Evolutionary conservation across 106 monocot species (phyloP), one percentile per base, ranked within the genome.

Genomic region (Agapanthus africanus): DNA sequence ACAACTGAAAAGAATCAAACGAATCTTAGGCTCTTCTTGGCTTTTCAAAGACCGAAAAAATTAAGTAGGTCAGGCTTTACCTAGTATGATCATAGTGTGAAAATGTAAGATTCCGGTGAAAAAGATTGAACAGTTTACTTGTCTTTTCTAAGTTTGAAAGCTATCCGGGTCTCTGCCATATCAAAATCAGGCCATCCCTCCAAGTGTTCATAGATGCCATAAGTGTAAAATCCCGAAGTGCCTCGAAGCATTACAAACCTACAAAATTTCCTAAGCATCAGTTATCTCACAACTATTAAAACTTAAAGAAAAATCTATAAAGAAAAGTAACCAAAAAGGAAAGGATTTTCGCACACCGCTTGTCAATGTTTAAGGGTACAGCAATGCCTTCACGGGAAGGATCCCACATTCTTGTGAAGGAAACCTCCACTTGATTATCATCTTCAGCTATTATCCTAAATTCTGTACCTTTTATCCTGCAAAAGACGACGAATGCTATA

Each of bases 301-400:
- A 18, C 5, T 6, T 14, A 16, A 46, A 46, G 15, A 21, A 62
- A n/a, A 4, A 64, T 37, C 22, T 46, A 46, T 2, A 2, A 50
- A 1, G 1, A 50, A 50, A 21, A n/a, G 2, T 21, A 10, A 57
- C 1, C 19, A 13, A 30, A 57, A 28, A 27, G 52, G 23, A 54
- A 25, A 30, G 56, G 16, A 10, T 11, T 57, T 30, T 31, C n/a
- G n/a, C n/a, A n/a, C 37, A 90, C 90, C 90, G 80, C 66, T 86
- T 90, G 47, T 90, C 90, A 44, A 90, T 90, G 71, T 90, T 90
- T 37, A 90, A 76, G 18, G 90, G 90, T 14, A 87, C 87, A 37
- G 38, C 9, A 26, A 40, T 75, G 51, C 91, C 91, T 67, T 87
- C 27, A 40, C 77, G 56, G 19, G 87, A 87, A 39, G 74, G 71